These are phyloP conservation scores for Aspergillus sp. DNA, from an alignment of 2,329 filamentous ascomycete genomes.

Conservation along the genomic window DNA sequence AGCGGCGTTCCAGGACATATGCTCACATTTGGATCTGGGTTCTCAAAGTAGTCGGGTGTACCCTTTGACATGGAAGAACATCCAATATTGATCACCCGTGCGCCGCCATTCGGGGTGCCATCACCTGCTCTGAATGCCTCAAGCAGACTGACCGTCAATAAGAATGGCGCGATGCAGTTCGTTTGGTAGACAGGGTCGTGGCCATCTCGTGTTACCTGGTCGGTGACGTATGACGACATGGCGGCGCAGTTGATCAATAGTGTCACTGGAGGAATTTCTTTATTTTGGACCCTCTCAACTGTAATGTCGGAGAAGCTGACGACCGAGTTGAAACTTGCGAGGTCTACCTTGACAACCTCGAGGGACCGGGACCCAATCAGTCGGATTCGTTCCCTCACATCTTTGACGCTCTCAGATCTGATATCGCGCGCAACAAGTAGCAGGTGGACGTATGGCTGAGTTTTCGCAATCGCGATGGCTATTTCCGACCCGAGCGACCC, in stretches of 20 bases:
- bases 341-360: constrained; percentile 31
- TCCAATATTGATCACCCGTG: constrained; percentile 37
- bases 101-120: constrained; percentile 29
- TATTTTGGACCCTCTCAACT: constrained; percentile 32
- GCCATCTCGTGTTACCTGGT: constrained; percentile 32
- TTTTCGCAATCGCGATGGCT: constrained; percentile 35
- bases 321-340: constrained; percentile 34
- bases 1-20: constrained; percentile 25
- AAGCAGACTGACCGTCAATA: constrained; percentile 35
- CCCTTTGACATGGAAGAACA: constrained; percentile 33
- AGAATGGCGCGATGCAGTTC: constrained; percentile 38
- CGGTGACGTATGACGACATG: constrained; percentile 32
- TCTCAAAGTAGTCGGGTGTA: constrained; percentile 34
- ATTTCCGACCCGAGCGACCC: constrained; percentile 37
- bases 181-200: constrained; percentile 39
- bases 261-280: constrained; percentile 36
- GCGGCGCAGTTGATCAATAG: constrained; percentile 36
- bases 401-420: constrained; percentile 28
- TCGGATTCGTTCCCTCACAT: constrained; percentile 28
- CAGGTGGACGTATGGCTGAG: constrained; percentile 36
- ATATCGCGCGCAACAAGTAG: constrained; percentile 33
- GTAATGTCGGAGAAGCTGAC: constrained; percentile 31
- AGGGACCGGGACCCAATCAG: constrained; percentile 35
- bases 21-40: constrained; percentile 16
- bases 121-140: constrained; percentile 37